phyloP scores from a whole-genome alignment of 106 monocot genomes.

The Dendrobium nobile region DNA sequence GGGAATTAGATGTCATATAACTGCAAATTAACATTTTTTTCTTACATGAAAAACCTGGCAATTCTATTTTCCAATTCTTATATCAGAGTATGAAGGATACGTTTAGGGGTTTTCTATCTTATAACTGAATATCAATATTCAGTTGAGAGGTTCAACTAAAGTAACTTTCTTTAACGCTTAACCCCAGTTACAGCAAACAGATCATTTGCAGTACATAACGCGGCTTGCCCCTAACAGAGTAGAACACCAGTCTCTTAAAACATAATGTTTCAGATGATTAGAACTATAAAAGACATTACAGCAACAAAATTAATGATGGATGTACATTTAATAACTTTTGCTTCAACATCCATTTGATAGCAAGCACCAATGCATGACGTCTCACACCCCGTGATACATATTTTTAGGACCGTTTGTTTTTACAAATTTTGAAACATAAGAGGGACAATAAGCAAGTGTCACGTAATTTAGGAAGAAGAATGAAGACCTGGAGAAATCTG shows the following conservation, averaged over 20 bases:
- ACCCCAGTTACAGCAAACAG: neutral
- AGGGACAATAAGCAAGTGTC: neutral
- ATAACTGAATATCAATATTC: too few species aligned
- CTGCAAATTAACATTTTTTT: too few species aligned
- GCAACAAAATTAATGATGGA: neutral
- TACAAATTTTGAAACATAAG: neutral
- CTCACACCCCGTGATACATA: neutral
- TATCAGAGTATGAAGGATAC: too few species aligned
- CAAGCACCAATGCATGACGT: neutral
- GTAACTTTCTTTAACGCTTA: neutral
- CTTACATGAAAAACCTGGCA: too few species aligned
- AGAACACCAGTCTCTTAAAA: neutral
- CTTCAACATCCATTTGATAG: neutral
- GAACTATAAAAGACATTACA: neutral
- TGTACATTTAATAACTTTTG: neutral
- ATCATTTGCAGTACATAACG: neutral
- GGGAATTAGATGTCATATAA: too few species aligned
- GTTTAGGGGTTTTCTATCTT: too few species aligned
- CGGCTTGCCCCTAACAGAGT: neutral
- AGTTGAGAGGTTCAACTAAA: neutral
- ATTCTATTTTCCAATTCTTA: too few species aligned
- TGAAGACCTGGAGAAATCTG: slow-evolving; percentile 26
- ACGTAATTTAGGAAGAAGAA: neutral
- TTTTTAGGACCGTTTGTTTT: neutral
- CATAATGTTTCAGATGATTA: neutral